Base-by-base conservation (phyloP, 2,329 filamentous ascomycete genomes). In the Fusarium chaquense region DNA sequence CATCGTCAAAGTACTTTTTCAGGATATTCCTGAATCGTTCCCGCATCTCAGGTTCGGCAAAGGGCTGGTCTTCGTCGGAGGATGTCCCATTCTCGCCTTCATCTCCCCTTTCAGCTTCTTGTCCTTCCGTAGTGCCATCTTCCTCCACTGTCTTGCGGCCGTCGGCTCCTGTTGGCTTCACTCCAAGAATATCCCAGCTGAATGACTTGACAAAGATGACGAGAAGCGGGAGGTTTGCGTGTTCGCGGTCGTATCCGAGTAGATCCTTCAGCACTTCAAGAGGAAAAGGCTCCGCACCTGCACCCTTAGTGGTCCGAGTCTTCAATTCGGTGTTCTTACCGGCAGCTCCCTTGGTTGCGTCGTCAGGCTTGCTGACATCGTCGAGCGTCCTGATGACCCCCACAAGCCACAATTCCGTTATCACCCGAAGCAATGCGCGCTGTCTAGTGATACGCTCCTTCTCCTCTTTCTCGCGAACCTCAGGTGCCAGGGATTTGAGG, bases 221-320 rank as follows among this genome's bases (percentile, higher is more conserved):
- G 8, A 98, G 91, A 46, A 99, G 83, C 2, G 96, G 94, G 44
- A 99, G 82, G 76, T 98, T 99, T 58, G 89, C 84, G 76, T 98
- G 96, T 73, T 99, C 95, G 58, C 94, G 89, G 78, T 99, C 96
- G 77, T 98, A 91, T 10, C 94, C 94, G 18, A 99, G 86, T 70
- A 99, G 87, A 77, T 99, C 97, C 81, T 99, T 99, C 41, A 99
- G 83, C n/a, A 98, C 95, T 78, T 99, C 96, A 22, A 99, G 84
- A 5, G 97, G 97, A 72, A 99, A 98, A 0, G 96, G 96, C 69
- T 99, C 96, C 3, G 93, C 87, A 41, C 86, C 89, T 30, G 87
- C 86, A 69, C 89, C 89, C 62, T 89, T 88, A 54, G 82, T 80
- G 26, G 84, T 76, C 63, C 87, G 87, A 72, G 82, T 84, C 83